Percentiles rank a stretch among this genome's conserved stretches.
Conservation (phyloP, 2,329 filamentous ascomycete species). For the Lachnellula hyalina region DNA sequence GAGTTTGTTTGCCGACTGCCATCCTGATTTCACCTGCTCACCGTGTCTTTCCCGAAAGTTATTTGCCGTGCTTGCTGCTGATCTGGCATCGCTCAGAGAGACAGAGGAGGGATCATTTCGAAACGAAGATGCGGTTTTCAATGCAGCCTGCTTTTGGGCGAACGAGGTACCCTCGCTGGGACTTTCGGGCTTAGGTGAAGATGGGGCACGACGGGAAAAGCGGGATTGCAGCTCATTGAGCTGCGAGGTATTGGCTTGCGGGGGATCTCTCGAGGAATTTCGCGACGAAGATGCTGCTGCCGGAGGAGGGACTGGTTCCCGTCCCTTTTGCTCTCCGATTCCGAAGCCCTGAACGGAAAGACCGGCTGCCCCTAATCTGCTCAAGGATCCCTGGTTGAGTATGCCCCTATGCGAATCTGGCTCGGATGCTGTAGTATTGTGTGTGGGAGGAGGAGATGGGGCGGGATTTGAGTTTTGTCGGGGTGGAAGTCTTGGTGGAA, state of each 20-base stretch:
- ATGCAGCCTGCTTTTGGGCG: slow-evolving; percentile 49
- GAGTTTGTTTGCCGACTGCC: slow-evolving; percentile 35
- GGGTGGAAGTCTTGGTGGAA: slow-evolving; percentile 58
- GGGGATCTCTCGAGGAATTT: slow-evolving; percentile 13
- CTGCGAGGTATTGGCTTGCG: slow-evolving; percentile 17
- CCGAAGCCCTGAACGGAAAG: slow-evolving; percentile 61
- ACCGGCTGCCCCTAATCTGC: slow-evolving; percentile 55
- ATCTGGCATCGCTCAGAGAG: slow-evolving; percentile 44
- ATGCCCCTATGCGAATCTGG: slow-evolving; percentile 29
- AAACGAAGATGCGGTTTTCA: slow-evolving; percentile 45
- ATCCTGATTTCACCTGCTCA: slow-evolving; percentile 51
- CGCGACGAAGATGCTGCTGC: slow-evolving; percentile 21
- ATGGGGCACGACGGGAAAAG: slow-evolving; percentile 29
- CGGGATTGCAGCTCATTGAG: slow-evolving; percentile 34
- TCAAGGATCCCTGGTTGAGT: slow-evolving; percentile 42
- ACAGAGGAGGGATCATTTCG: slow-evolving; percentile 47
- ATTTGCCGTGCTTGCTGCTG: slow-evolving; percentile 47
- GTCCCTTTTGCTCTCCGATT: slow-evolving; percentile 42
- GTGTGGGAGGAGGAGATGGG: slow-evolving; percentile 38
- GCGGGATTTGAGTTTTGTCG: slow-evolving; percentile 35
- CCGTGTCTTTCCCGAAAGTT: slow-evolving; percentile 56
- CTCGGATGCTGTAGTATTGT: slow-evolving; percentile 16
- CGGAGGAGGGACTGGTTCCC: slow-evolving; percentile 30
- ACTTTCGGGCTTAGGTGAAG: slow-evolving; percentile 26
- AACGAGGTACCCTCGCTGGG: slow-evolving; percentile 43